Evolutionary conservation across 352 stramenopile species (phyloP).

Genomic region (Pythium insidiosum): DNA sequence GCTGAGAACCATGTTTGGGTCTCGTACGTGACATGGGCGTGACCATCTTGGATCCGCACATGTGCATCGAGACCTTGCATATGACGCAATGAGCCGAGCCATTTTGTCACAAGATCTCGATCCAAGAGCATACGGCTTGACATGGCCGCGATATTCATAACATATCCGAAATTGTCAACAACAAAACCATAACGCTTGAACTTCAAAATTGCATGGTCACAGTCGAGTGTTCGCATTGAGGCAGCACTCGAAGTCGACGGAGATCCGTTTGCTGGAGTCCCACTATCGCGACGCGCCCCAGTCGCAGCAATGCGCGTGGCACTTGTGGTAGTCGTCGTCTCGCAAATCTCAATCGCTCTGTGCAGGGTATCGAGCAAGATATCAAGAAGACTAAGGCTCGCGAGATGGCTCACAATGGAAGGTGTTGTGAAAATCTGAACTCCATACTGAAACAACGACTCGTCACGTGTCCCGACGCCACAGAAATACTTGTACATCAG

Average conservation of each 20-base stretch:
- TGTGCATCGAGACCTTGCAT: conserved; percentile 80
- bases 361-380: conserved; percentile 77
- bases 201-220: conserved; percentile 84
- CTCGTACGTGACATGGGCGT: conserved; percentile 93
- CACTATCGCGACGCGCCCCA: too few species aligned
- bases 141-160: conserved; percentile 89
- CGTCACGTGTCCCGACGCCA: conserved; percentile 83
- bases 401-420: conserved; percentile 72
- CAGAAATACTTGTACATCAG: conserved; percentile 87
- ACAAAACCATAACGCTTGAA: conserved; percentile 91
- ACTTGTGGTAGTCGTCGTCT: conserved; percentile 26
- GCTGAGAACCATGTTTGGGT: conserved; percentile 90
- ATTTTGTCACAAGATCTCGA: conserved; percentile 54
- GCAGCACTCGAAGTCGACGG: conserved; percentile 12
- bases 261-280: too few species aligned
- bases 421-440: conserved; percentile 94
- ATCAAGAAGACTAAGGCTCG: conserved; percentile 52
- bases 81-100: conserved; percentile 54
- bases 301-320: conserved; percentile 15
- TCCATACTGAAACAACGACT: conserved; percentile 88
- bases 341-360: conserved; percentile 60
- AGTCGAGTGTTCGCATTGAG: conserved; percentile 71
- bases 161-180: conserved; percentile 92
- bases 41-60: conserved; percentile 60
- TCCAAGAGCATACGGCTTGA: conserved; percentile 45